These are phyloP conservation scores for Schoenoplectus tabernaemontani DNA, from an alignment of 202 grass and related monocot species.

Conservation along the genomic window DNA sequence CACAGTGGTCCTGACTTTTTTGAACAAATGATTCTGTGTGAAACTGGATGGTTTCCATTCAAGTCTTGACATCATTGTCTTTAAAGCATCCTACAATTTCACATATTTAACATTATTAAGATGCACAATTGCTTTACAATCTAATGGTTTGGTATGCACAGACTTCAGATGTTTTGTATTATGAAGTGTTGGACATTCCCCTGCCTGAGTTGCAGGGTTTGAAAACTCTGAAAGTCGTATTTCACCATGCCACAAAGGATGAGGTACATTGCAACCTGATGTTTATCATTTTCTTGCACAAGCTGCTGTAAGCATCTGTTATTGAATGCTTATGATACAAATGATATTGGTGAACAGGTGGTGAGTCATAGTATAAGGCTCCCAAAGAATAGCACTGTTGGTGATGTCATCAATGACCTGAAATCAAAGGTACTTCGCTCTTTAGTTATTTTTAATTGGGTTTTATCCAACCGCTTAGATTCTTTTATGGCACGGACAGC, in stretches of 20 bases:
- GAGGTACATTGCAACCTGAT: conserved; percentile 49
- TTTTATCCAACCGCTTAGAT: conserved; percentile 8
- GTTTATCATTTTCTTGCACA: conserved; percentile 9
- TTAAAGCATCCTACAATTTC: too few species aligned
- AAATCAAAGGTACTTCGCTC: conserved; percentile 66
- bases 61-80: too few species aligned
- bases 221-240: conserved; percentile 98
- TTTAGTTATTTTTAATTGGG: neutral
- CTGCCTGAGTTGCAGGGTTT: conserved; percentile 94
- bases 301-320: conserved; percentile 6
- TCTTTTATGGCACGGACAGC: neutral
- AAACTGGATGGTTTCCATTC: neutral
- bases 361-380: conserved; percentile 59
- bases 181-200: conserved; percentile 93
- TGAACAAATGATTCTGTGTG: neutral
- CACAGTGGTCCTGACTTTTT: neutral
- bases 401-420: conserved; percentile 81
- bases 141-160: conserved; percentile 21
- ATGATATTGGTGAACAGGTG: conserved; percentile 15
- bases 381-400: conserved; percentile 86
- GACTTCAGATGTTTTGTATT: conserved; percentile 98
- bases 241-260: conserved; percentile 91
- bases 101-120: too few species aligned
- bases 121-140: neutral
- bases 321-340: conserved; percentile 8